Evolutionary conservation across 2,329 filamentous ascomycete species (phyloP).

Genomic region (Purpureocillium takamizusanense): DNA sequence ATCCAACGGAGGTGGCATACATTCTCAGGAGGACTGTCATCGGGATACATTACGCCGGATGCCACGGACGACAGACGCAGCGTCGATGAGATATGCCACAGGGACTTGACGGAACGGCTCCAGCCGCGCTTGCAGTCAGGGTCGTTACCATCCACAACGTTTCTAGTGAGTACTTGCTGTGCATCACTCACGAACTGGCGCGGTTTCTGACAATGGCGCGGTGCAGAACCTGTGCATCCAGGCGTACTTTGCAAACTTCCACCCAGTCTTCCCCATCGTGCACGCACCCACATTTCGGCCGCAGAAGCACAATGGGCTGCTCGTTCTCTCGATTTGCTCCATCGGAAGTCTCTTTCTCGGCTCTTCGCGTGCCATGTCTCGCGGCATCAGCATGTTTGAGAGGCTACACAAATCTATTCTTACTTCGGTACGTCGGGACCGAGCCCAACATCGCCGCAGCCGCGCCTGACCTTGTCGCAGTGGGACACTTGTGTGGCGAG

Average conservation of each 20-base stretch:
- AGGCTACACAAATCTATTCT: constrained; percentile 9
- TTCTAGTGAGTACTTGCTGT: constrained; percentile 5
- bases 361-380: constrained; percentile 15
- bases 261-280: constrained; percentile 11
- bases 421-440: constrained; percentile 5
- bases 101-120: not conserved
- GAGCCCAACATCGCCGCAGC: not conserved
- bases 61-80: too few relatives aligned
- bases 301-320: constrained; percentile 16
- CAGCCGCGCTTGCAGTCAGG: constrained; percentile 1
- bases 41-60: too few relatives aligned
- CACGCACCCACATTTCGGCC: constrained; percentile 11
- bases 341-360: constrained; percentile 25
- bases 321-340: constrained; percentile 26
- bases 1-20: too few relatives aligned
- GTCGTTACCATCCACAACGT: constrained; percentile 9
- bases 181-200: too few relatives aligned
- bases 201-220: not conserved
- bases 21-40: too few relatives aligned
- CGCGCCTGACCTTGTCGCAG: not conserved
- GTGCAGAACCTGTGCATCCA: constrained; percentile 12
- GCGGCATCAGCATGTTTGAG: constrained; percentile 10
- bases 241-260: constrained; percentile 12
- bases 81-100: too few relatives aligned
- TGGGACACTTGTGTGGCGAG: not conserved